phyloP scores from a whole-genome alignment of 371 early-diverging fungal genomes.

The Funneliformis caledonium region DNA sequence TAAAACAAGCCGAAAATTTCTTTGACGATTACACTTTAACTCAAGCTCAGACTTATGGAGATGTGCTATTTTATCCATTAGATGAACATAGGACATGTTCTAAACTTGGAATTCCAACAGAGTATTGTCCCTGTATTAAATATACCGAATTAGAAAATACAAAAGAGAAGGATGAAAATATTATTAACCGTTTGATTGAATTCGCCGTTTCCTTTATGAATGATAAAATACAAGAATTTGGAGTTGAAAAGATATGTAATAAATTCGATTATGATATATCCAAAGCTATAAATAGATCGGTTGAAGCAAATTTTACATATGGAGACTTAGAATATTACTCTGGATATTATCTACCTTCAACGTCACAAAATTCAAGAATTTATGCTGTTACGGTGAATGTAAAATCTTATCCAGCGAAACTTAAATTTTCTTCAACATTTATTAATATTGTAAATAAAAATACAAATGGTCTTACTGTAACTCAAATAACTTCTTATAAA shows the following conservation, averaged over 20 bases:
- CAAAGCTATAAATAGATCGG: neutral
- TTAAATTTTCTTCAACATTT: neutral
- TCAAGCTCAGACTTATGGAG: conserved; percentile 45
- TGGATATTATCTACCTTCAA: no score
- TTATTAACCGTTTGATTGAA: conserved; percentile 41
- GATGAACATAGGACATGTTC: conserved; percentile 41
- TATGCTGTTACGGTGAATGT: neutral
- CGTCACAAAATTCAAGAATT: no score
- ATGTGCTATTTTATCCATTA: conserved; percentile 44
- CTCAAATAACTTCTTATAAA: no score
- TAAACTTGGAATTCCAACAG: conserved; percentile 43
- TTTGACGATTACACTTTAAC: conserved; percentile 41
- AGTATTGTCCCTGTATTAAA: conserved; percentile 48
- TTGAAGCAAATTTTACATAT: no score
- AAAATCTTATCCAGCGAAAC: neutral
- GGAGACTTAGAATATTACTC: no score
- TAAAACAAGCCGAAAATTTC: neutral
- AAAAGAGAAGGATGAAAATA: conserved; percentile 39
- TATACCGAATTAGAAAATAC: conserved; percentile 41
- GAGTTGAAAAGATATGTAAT: conserved; percentile 44
- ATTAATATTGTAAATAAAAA: neutral
- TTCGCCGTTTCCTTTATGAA: conserved; percentile 45
- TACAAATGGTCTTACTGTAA: no score
- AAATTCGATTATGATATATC: conserved; percentile 7
- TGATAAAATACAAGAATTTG: conserved; percentile 27